Percentiles rank a stretch among this genome's conserved stretches.
phyloP scores from a whole-genome alignment of 2,329 filamentous ascomycete species.

The Fonsecaea nubica region DNA sequence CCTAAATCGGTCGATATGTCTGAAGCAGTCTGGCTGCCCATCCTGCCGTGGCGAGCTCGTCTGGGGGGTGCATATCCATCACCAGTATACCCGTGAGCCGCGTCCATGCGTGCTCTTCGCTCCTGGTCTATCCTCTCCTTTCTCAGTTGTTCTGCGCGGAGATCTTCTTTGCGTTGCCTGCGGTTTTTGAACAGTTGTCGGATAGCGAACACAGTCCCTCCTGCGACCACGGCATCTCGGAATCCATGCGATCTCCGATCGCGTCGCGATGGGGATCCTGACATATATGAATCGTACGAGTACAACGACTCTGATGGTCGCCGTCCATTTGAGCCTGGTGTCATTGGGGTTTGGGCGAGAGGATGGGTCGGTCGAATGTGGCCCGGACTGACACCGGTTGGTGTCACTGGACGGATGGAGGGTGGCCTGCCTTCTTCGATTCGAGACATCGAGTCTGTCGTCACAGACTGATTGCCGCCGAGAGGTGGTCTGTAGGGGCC shows the following conservation, averaged over 20 bases:
- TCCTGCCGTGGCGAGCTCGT: conserved; percentile 32
- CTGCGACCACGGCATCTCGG: conserved; percentile 68
- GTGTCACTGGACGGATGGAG: conserved; percentile 51
- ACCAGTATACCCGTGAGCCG: conserved; percentile 70
- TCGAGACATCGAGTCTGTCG: conserved; percentile 53
- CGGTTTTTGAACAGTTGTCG: conserved; percentile 67
- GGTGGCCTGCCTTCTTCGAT: conserved; percentile 62
- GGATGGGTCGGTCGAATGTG: conserved; percentile 41
- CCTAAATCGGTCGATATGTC: conserved; percentile 36
- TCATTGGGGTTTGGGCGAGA: conserved; percentile 42
- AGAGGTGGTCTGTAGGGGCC: conserved; percentile 61
- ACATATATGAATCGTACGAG: conserved; percentile 50
- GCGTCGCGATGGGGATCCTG: conserved; percentile 46
- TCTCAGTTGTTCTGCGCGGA: conserved; percentile 63
- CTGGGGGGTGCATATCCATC: conserved; percentile 62
- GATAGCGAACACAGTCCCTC: conserved; percentile 68
- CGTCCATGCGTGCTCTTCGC: conserved; percentile 59
- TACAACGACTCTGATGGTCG: conserved; percentile 41
- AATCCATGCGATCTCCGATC: conserved; percentile 55
- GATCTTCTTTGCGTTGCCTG: conserved; percentile 62
- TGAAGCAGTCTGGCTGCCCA: conserved; percentile 39
- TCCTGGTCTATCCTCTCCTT: conserved; percentile 61
- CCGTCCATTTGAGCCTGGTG: conserved; percentile 39
- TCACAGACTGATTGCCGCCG: conserved; percentile 55
- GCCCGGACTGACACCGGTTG: conserved; percentile 45